Evolutionary conservation across 106 monocot species (phyloP).

Genomic region (Allium fistulosum): DNA sequence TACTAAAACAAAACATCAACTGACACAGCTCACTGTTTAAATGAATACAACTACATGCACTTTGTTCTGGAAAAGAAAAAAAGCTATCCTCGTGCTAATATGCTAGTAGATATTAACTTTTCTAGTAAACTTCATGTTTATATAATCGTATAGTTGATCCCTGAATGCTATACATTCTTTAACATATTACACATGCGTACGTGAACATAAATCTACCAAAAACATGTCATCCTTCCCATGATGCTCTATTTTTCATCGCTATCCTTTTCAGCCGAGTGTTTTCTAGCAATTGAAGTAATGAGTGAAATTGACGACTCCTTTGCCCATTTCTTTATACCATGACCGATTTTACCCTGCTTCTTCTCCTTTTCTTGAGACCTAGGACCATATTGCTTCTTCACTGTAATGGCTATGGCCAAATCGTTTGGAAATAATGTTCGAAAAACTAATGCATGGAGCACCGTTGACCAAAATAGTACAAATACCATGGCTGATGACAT

Average conservation of each 20-base stretch:
- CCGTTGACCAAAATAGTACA: slow-evolving; percentile 57
- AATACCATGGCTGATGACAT: slow-evolving; percentile 70
- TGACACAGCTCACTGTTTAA: too few relatives aligned
- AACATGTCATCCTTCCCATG: too few relatives aligned
- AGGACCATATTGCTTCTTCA: slow-evolving; percentile 19
- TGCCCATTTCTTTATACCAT: slow-evolving; percentile 43
- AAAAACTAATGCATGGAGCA: slow-evolving; percentile 73
- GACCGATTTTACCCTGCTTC: slow-evolving; percentile 8
- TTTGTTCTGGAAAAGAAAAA: too few relatives aligned
- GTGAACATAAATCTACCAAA: too few relatives aligned
- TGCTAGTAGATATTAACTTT: too few relatives aligned
- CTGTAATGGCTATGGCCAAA: slow-evolving; percentile 82
- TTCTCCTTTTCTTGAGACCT: slow-evolving; percentile 9
- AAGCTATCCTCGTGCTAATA: too few relatives aligned
- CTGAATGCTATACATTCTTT: too few relatives aligned
- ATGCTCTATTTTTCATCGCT: slow-evolving; percentile 8
- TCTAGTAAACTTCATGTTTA: too few relatives aligned
- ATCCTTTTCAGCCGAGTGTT: slow-evolving; percentile 27
- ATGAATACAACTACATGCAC: too few relatives aligned
- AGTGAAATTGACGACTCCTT: slow-evolving; percentile 20
- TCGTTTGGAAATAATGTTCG: slow-evolving; percentile 77
- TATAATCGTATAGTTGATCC: too few relatives aligned
- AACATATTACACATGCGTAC: too few relatives aligned
- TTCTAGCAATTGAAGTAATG: slow-evolving; percentile 25
- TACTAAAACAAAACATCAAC: too few relatives aligned